Evolutionary conservation across 805 yeast genomes (phyloP).

Genomic region (Metschnikowia aberdeeniae): DNA sequence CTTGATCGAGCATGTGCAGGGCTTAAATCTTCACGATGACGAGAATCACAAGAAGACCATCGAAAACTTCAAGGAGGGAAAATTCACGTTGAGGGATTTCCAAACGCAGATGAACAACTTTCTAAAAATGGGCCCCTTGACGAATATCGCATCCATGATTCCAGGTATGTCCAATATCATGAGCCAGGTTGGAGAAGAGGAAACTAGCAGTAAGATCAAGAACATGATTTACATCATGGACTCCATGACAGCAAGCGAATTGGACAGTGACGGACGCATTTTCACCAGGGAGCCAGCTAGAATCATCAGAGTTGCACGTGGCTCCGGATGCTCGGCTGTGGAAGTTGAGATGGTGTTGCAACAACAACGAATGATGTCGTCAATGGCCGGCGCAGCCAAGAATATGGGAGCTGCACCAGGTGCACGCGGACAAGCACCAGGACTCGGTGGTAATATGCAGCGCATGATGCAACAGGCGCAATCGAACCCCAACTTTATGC

Average conservation of each 20-base stretch:
- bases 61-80: conserved; percentile 92
- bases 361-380: conserved; percentile 92
- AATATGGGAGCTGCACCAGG: conserved; percentile 44
- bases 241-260: conserved; percentile 90
- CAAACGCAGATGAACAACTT: conserved; percentile 94
- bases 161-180: conserved; percentile 86
- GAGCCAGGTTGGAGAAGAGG: conserved; percentile 87
- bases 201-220: conserved; percentile 77
- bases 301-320: conserved; percentile 85
- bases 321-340: conserved; percentile 87
- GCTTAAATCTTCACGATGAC: conserved; percentile 61
- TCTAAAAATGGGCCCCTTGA: conserved; percentile 93
- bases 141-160: conserved; percentile 91
- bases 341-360: conserved; percentile 89
- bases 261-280: conserved; percentile 82
- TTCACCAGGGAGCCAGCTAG: conserved; percentile 81
- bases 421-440: conserved; percentile 24
- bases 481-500: conserved; percentile 49
- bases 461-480: conserved; percentile 54
- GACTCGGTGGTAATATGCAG: conserved; percentile 34
- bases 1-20: conserved; percentile 87
- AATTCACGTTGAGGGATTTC: conserved; percentile 85
- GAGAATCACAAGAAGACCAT: conserved; percentile 83
- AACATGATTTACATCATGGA: conserved; percentile 90
- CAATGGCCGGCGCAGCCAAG: conserved; percentile 75